phyloP scores from a whole-genome alignment of 2,329 filamentous ascomycete genomes.

The Mycosphaerella arachidis region DNA sequence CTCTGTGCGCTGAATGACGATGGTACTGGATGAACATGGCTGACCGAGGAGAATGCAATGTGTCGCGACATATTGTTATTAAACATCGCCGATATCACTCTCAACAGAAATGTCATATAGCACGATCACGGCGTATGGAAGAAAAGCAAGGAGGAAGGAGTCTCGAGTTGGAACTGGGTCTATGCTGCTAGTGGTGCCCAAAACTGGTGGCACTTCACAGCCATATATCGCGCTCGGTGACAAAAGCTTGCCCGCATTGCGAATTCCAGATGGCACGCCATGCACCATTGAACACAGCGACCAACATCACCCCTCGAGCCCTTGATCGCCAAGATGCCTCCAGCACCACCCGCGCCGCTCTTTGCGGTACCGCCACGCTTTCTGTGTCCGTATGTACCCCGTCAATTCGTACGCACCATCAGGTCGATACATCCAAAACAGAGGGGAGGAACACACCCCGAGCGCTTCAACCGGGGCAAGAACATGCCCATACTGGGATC shows the following conservation, averaged over 20 bases:
- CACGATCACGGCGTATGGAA: not conserved
- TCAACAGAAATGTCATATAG: not conserved
- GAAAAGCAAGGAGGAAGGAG: not conserved
- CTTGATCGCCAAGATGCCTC: slow-evolving; percentile 24
- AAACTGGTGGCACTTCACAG: not conserved
- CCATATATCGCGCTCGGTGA: not conserved
- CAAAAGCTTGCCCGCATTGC: not conserved
- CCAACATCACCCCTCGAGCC: not conserved
- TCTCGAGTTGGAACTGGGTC: not conserved
- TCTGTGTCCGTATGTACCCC: slow-evolving; percentile 31
- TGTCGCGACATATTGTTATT: not conserved
- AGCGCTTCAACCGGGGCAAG: slow-evolving; percentile 53
- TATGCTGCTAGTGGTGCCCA: too few relatives aligned
- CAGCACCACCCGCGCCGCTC: slow-evolving; percentile 19
- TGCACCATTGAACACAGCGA: not conserved
- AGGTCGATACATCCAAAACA: slow-evolving; percentile 44
- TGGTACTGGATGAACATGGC: not conserved
- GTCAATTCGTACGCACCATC: slow-evolving; percentile 43
- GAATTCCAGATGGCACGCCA: not conserved
- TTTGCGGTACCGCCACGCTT: slow-evolving; percentile 30
- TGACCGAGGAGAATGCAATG: not conserved
- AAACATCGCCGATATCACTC: not conserved
- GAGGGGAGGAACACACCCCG: slow-evolving; percentile 42
- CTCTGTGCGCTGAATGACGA: not conserved
- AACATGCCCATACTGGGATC: slow-evolving; percentile 51